These are phyloP conservation scores for Aspergillus fijiensis DNA, from an alignment of 2,329 filamentous ascomycete species.

Conservation along the genomic window DNA sequence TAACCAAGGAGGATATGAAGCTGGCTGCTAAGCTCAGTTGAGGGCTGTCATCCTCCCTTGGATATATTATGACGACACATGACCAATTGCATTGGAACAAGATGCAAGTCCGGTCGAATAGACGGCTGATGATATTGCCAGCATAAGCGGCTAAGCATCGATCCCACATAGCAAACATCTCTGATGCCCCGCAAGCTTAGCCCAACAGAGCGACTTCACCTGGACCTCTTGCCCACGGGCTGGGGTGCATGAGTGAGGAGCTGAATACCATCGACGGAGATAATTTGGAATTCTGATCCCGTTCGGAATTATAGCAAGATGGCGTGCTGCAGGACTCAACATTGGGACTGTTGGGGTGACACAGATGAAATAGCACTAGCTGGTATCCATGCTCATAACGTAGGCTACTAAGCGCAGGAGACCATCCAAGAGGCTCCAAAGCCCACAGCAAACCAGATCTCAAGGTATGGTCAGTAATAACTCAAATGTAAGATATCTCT, in stretches of 20 bases:
- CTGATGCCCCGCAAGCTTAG: no score
- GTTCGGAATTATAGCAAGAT: neutral
- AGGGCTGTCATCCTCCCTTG: neutral
- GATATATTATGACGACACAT: neutral
- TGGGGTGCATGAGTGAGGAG: no score
- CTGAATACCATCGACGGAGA: no score
- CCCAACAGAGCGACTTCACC: no score
- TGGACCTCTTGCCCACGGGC: no score
- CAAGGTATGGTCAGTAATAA: no score
- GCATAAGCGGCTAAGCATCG: no score
- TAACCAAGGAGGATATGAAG: slow-evolving; percentile 53
- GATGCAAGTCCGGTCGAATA: no score
- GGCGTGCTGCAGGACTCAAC: neutral
- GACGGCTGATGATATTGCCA: no score
- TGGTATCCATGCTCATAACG: neutral
- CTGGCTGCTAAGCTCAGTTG: slow-evolving; percentile 39
- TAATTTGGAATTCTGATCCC: neutral
- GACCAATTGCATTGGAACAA: neutral
- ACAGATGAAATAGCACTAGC: neutral
- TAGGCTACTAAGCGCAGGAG: neutral
- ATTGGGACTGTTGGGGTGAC: neutral
- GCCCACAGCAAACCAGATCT: neutral
- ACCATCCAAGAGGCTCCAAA: neutral
- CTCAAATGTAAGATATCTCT: no score
- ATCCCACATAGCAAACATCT: no score